A percentile compares a stretch with the other conserved stretches of the same genome.
These are phyloP conservation scores for Populus euphratica DNA, from an alignment of 345 rosid genomes.

Conservation along the genomic window DNA sequence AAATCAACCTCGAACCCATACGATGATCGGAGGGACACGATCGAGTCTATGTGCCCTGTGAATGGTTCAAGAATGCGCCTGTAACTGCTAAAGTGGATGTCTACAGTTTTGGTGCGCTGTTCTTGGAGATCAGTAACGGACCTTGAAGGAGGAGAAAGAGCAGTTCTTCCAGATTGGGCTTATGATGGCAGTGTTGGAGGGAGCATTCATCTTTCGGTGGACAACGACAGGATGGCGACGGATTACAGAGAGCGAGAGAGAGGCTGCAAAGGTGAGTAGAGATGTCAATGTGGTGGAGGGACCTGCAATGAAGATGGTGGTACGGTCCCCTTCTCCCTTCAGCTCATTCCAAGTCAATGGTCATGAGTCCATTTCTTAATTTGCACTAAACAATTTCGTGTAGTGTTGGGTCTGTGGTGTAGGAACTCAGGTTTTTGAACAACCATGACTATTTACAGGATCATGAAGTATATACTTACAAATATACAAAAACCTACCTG, in stretches of 20 bases:
- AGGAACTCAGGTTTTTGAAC: too few relatives aligned
- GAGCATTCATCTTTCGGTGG: constrained; percentile 5
- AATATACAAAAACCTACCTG: too few relatives aligned
- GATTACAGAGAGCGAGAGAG: not conserved
- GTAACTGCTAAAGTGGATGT: constrained; percentile 21
- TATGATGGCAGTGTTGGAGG: constrained; percentile 8
- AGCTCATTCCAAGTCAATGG: too few relatives aligned
- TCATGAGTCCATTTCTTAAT: too few relatives aligned
- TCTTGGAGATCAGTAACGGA: constrained; percentile 11
- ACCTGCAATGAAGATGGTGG: constrained; percentile 23
- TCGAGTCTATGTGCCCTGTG: constrained; percentile 13
- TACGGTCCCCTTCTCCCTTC: not conserved
- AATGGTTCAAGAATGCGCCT: constrained; percentile 18
- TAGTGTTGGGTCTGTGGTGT: too few relatives aligned
- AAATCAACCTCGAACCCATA: constrained; percentile 6
- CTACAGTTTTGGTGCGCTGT: constrained; percentile 17
- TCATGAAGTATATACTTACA: too few relatives aligned
- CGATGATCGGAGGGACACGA: constrained; percentile 14
- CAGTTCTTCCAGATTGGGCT: constrained; percentile 15
- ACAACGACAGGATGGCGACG: constrained; percentile 9
- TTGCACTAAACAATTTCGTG: too few relatives aligned
- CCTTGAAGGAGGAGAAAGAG: not conserved
- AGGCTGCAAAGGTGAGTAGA: constrained; percentile 16
- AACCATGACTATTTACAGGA: too few relatives aligned
- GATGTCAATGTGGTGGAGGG: constrained; percentile 16